Base-by-base conservation (phyloP, 495 filamentous ascomycete genomes). In the Pyrenopolyporus hunteri region DNA sequence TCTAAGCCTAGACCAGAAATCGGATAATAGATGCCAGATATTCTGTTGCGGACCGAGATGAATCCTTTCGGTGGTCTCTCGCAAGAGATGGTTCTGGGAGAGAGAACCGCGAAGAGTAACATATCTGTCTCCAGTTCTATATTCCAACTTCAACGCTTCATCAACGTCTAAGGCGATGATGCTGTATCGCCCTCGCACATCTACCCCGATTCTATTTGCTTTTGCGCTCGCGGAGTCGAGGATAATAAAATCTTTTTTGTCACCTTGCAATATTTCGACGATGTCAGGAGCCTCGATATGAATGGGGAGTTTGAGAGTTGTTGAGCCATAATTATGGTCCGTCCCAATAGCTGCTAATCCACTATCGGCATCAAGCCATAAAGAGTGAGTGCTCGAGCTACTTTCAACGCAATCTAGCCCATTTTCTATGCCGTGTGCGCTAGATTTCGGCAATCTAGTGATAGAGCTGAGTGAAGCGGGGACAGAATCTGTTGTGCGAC, bases 151-250 rank as follows among this genome's bases (percentile, higher is more conserved):
- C 56, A 83, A 52, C 4, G 82, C 73, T 22, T 81, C 68, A 14
- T 81, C 76, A 2, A 80, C 70, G n/a, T 85, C 73, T 4, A 87
- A 64, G 0, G 84, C 89, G 48, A 91, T 80, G 50, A 92, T 90
- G 58, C 84, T 89, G 64, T 83, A 88, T 45, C 83, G 70, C 1
- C 88, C 88, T 11, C 82, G 80, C 9, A 84, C 81, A 51, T 78
- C 78, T 2, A 61, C 63, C 5, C 67, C 71, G 4, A 73, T 70
- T 10, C 65, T 67, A 16, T 67, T 54, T 2, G 73, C 64, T 13
- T 75, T 67, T 6, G 75, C 77, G 57, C 77, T 81, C 5, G 78
- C 77, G 3, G 85, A 88, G 28, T 84, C 86, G 10, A 87, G 69
- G 9, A 87, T 48, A 10, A 85, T 76, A 40, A 78, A 71, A 29